Evolutionary conservation across 768 basidiomycete species (phyloP).

Genomic region (Flagelloscypha sp.): DNA sequence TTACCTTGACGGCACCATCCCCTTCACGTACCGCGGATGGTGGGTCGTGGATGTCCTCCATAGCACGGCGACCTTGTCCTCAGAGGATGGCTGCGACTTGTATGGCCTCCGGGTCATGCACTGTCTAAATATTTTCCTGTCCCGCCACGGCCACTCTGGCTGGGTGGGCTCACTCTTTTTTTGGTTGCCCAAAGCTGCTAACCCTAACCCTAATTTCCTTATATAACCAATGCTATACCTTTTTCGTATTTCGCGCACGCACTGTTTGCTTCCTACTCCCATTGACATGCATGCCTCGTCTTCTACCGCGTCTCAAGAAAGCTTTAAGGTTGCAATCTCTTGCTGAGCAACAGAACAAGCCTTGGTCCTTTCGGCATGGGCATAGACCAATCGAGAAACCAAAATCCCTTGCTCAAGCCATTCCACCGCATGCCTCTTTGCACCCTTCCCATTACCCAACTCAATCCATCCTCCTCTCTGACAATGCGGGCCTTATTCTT

Average conservation of each 20-base stretch:
- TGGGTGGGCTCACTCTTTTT: slow-evolving; percentile 41
- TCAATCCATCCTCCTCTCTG: slow-evolving; percentile 55
- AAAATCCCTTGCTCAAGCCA: slow-evolving; percentile 28
- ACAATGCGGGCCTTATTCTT: slow-evolving; percentile 53
- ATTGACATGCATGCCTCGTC: slow-evolving; percentile 52
- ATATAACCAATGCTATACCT: too few relatives aligned
- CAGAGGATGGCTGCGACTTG: slow-evolving; percentile 51
- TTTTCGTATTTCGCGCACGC: too few relatives aligned
- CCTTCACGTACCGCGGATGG: slow-evolving; percentile 47
- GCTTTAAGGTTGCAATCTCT: slow-evolving; percentile 24
- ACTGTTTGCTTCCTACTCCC: not conserved
- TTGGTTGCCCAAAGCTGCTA: slow-evolving; percentile 22
- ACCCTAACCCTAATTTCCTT: too few relatives aligned
- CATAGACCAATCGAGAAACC: slow-evolving; percentile 11
- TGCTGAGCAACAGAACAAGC: slow-evolving; percentile 1
- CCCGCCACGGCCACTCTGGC: slow-evolving; percentile 59
- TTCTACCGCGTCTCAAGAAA: slow-evolving; percentile 57
- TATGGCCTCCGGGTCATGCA: slow-evolving; percentile 71
- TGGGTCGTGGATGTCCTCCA: slow-evolving; percentile 50
- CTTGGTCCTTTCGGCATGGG: slow-evolving; percentile 10
- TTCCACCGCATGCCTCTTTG: slow-evolving; percentile 32
- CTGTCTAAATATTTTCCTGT: slow-evolving; percentile 77
- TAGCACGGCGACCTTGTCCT: slow-evolving; percentile 71
- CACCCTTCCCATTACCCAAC: slow-evolving; percentile 33
- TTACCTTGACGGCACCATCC: slow-evolving; percentile 58